Evolutionary conservation across 2,329 filamentous ascomycete genomes (phyloP), one percentile per base, ranked within the genome.

Genomic region (Aspergillus carbonarius): DNA sequence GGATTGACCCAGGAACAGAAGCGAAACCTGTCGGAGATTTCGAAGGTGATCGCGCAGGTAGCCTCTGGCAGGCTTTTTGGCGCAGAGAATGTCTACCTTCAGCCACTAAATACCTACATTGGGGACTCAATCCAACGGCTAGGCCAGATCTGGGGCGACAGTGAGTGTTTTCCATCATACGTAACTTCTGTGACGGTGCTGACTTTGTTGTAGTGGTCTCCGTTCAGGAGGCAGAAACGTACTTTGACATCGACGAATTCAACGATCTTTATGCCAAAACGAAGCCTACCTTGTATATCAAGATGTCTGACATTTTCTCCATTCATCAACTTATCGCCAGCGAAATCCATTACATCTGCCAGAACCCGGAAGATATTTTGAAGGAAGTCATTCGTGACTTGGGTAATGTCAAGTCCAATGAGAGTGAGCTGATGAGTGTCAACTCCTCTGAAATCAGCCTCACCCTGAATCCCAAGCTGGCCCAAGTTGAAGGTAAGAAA

Each of bases 191-290:
- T 39, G 13, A 3, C 20, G 9, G 15, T 61, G 54, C 77, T 81
- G 72, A 82, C 68, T 37, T 37, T 1, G 42, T 55, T 54, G 42
- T 62, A 83, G 82, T 98, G 60, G 91, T 99, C 65, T 86, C 89
- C 12, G 90, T 98, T 12, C 87, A 90, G 13, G 89, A 95, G 68
- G 91, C 92, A 0, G 95, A 99, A 75, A 84, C 86, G 54, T 95
- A 95, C 23, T 99, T 98, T 71, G 93, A 98, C 74, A 97, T 99
- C 72, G 95, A 99, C 72, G 95, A 98, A 74, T 99, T 95, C 84
- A 98, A 97, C 72, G 95, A 99, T 71, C 83, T 99, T 6, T 98
- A 98, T 72, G 91, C 93, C 57, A 93, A 96, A 74, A 95, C 92
- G 63, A 96, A 96, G 76, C 95, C 95, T 6, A 98, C 93, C 0